Evolutionary conservation across 148 eudicot genomes (phyloP), one percentile per base, ranked within the genome.

Genomic region (Drosera capensis): DNA sequence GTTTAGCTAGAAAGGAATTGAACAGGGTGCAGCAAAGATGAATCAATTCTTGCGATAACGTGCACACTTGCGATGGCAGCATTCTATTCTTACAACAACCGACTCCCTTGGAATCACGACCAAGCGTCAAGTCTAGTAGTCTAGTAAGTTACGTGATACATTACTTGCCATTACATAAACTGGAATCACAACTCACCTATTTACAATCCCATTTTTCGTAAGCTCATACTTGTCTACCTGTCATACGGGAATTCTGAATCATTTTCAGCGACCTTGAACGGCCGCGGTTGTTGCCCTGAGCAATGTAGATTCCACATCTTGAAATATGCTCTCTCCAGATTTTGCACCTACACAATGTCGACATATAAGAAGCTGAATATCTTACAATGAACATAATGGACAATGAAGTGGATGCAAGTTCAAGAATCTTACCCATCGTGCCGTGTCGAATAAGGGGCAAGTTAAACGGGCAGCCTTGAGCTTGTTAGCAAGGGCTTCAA

Each of bases 281-380:
- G 84, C 35, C 68, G 77, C 29, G 93, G 84, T 21, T 65, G 68
- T 14, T 68, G 67, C 19, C 84, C 79, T 0, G 84, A 62, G 68
- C 96, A 86, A 60, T 71, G 62, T 34, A 81, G 44, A 65, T 71
- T 81, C 96, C 96, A 86, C 96, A 86, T 86, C 71, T 81, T 86
- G 51, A 73, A 78, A 45, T 71, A 86, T 1, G 77, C 57, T 54
- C 93, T 73, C 40, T 86, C 96, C 35, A 86, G 77, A 67, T 78
- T 86, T 56, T 58, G 78, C 38, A 80, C 92, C 95, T 80, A 69
- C 21, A 53, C 48, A 21, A 20, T 20, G 8, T 13, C 14, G 14
- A 21, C 45, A 7, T 14, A 11, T 16, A 34, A 8, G 20, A 26
- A 3, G 7, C 1, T 1, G 18, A 15, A n/a, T n/a, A n/a, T n/a